These are phyloP conservation scores for Leccinum longicurvipes DNA, from an alignment of 768 basidiomycete genomes.

Conservation along the genomic window DNA sequence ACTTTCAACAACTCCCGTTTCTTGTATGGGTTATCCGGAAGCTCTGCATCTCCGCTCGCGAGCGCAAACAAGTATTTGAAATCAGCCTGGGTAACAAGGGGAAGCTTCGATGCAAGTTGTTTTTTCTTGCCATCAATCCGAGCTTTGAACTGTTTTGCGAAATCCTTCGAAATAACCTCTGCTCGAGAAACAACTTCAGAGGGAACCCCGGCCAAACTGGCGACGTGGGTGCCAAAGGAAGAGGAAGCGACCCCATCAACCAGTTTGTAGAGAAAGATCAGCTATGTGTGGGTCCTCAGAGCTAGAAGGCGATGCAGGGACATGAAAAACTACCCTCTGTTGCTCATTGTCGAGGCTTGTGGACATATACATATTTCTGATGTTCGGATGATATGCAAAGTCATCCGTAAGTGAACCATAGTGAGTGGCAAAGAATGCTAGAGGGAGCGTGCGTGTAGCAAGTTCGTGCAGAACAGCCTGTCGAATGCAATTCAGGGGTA, in stretches of 20 bases:
- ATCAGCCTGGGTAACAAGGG: constrained; percentile 85
- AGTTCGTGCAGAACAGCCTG: constrained; percentile 92
- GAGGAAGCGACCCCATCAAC: constrained; percentile 82
- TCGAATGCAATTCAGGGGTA: constrained; percentile 5
- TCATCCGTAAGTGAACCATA: constrained; percentile 96
- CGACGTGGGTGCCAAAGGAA: constrained; percentile 93
- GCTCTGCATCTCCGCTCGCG: constrained; percentile 47
- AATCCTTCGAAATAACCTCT: constrained; percentile 80
- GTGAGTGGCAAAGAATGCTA: constrained; percentile 97
- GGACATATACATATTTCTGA: constrained; percentile 94
- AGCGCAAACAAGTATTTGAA: constrained; percentile 75
- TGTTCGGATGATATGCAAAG: constrained; percentile 87
- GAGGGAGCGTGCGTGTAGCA: constrained; percentile 85
- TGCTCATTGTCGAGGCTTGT: constrained; percentile 92
- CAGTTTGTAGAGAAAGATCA: constrained; percentile 94
- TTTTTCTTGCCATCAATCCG: constrained; percentile 59
- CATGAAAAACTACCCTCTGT: constrained; percentile 56
- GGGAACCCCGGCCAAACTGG: constrained; percentile 91
- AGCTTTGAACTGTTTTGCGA: constrained; percentile 84
- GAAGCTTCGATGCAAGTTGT: constrained; percentile 54
- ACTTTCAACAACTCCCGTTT: constrained; percentile 50
- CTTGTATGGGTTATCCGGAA: constrained; percentile 54
- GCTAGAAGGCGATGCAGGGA: background rate
- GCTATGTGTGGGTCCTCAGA: constrained; percentile 38
- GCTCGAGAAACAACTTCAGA: constrained; percentile 82